Conservation (phyloP, 495 filamentous ascomycete species). For the Pseudomonodictys pantanalensis region DNA sequence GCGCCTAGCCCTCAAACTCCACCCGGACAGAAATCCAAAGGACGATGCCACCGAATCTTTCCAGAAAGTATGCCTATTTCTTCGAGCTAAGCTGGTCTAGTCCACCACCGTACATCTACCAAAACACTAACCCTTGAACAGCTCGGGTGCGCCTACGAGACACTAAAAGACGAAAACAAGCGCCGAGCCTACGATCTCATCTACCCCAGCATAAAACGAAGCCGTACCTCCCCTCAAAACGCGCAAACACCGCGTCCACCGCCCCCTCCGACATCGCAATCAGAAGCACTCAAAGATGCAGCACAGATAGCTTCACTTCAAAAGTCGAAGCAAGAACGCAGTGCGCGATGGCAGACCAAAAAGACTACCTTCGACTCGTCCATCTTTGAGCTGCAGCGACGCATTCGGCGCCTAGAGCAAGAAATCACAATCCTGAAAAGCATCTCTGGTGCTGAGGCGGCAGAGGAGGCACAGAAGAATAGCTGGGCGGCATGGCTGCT, state of each 20-base stretch:
- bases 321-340: conserved; percentile 37
- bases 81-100: background rate
- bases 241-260: conserved; percentile 33
- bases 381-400: conserved; percentile 21
- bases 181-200: conserved; percentile 39
- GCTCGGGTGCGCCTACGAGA: conserved; percentile 41
- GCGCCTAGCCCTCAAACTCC: conserved; percentile 39
- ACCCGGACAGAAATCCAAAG: conserved; percentile 38
- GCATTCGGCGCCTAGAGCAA: conserved; percentile 31
- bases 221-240: conserved; percentile 18
- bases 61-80: conserved; percentile 37
- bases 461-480: conserved; percentile 34
- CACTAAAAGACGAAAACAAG: conserved; percentile 38
- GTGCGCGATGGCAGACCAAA: conserved; percentile 31
- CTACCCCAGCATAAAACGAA: conserved; percentile 36
- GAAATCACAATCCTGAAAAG: conserved; percentile 31
- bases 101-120: background rate
- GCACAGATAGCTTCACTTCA: conserved; percentile 35
- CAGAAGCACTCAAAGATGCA: conserved; percentile 34
- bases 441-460: conserved; percentile 25
- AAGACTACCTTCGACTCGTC: conserved; percentile 32
- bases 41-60: conserved; percentile 40
- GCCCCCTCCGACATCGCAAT: conserved; percentile 19
- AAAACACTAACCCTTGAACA: conserved; percentile 21
- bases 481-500: conserved; percentile 39